A percentile compares a stretch with the other conserved stretches of the same genome.
Evolutionary conservation across 805 yeast species (phyloP).

Genomic region (Ogataea pignaliae): DNA sequence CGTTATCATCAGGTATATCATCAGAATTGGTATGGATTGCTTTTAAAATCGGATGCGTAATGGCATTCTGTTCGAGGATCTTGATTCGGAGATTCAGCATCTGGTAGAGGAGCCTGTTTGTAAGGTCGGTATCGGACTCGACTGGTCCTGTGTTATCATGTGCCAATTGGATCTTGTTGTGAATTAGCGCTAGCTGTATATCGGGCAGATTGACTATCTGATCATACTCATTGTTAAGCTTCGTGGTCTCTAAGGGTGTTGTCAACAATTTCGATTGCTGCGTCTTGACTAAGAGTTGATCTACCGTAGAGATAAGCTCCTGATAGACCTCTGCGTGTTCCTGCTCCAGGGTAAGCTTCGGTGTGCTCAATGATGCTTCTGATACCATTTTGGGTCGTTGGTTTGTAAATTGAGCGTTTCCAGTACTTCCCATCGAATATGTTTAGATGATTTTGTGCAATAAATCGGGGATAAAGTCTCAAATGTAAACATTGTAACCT

Average conservation of each 20-base stretch:
- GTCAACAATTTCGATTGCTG: constrained; percentile 3
- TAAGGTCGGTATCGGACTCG: too few relatives aligned
- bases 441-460: too few relatives aligned
- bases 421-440: too few relatives aligned
- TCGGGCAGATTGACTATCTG: neutral
- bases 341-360: constrained; percentile 12
- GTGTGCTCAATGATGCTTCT: too few relatives aligned
- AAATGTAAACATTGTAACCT: too few relatives aligned
- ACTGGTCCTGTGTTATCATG: too few relatives aligned
- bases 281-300: constrained; percentile 25
- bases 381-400: too few relatives aligned
- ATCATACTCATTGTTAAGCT: constrained; percentile 1
- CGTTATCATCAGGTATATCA: neutral
- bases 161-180: neutral
- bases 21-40: constrained; percentile 14
- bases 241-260: constrained; percentile 3
- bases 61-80: constrained; percentile 20
- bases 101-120: constrained; percentile 7
- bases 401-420: too few relatives aligned
- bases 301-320: constrained; percentile 30
- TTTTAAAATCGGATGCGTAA: constrained; percentile 19
- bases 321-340: constrained; percentile 31
- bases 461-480: too few relatives aligned
- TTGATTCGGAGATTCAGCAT: constrained; percentile 15
- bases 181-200: constrained; percentile 9